Evolutionary conservation across 192 early-diverging fungal genomes (phyloP).

Genomic region (Podila verticillata): DNA sequence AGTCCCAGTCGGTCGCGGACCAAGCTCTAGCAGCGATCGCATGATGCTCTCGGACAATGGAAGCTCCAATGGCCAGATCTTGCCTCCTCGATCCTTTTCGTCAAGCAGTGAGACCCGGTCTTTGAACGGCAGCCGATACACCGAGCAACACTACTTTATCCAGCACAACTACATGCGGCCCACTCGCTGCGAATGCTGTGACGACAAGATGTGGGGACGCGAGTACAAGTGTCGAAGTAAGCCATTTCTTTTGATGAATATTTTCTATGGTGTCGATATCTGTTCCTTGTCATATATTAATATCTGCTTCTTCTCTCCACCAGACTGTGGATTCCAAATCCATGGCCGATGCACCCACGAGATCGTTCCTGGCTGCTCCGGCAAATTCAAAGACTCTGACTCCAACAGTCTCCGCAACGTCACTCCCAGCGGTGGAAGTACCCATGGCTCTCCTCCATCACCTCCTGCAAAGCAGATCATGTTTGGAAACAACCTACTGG

Average conservation of each 20-base stretch:
- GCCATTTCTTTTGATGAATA: not conserved
- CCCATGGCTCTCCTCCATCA: slow-evolving; percentile 34
- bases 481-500: slow-evolving; percentile 73
- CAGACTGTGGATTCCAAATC: slow-evolving; percentile 58
- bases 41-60: slow-evolving; percentile 16
- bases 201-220: slow-evolving; percentile 66
- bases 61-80: slow-evolving; percentile 39
- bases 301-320: not conserved
- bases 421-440: slow-evolving; percentile 14
- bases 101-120: slow-evolving; percentile 31
- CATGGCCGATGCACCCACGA: slow-evolving; percentile 56
- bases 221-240: slow-evolving; percentile 62
- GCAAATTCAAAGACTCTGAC: slow-evolving; percentile 22
- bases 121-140: slow-evolving; percentile 20
- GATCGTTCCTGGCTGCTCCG: slow-evolving; percentile 23
- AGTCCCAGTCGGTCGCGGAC: not conserved
- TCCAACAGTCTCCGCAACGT: slow-evolving; percentile 31
- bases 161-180: slow-evolving; percentile 55
- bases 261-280: not conserved
- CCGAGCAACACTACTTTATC: slow-evolving; percentile 38
- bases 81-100: slow-evolving; percentile 40
- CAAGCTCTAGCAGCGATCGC: not conserved
- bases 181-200: slow-evolving; percentile 61
- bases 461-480: slow-evolving; percentile 52
- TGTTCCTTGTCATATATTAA: not conserved